Base-by-base conservation (phyloP, 2,329 filamentous ascomycete species). In the Alternaria burnsii region DNA sequence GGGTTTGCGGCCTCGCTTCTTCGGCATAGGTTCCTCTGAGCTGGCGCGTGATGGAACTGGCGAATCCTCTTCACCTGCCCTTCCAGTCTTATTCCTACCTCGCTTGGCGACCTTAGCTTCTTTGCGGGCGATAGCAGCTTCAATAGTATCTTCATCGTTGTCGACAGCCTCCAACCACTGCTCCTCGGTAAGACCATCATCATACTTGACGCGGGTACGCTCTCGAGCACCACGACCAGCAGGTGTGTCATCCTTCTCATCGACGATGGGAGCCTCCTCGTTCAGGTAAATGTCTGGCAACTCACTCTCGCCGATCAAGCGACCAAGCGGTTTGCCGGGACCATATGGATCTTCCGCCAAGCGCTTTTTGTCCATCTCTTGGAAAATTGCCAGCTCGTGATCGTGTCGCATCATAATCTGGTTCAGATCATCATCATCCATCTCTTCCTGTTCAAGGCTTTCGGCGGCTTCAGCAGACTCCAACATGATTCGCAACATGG, bases 81-180 rank as follows among this genome's bases (percentile, higher is more conserved):
- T 86, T 81, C 89, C 91, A 16, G 90, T 79, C 73, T 91, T 91
- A 74, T 97, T 97, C 9, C 83, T 82, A 52, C 91, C 89, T 36
- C 94, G 89, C 77, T 89, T 92, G 63, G 93, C 92, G 67, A 93
- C 92, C 54, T 91, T 88, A 5, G 92, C 92, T 75, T 93, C 89
- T 74, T 97, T 98, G 41, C 95, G 89, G 36, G 92, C 91, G 38
- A 96, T 94, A 2, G 95, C 95, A 55, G 93, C 94, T 76, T 98
- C 95, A 30, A 97, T 93, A 0, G 88, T 90, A 76, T 99, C 95
- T 1, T 99, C 95, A 52, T 97, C 94, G 62, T 97, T 94, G 76
- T 99, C 95, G 32, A 99, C 94, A 55, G 95, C 95, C 84, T 97
- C 94, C 52, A 98, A 87, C 95, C 95, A 99, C 79, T 99, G 96